Percentiles rank a stretch among this genome's conserved stretches.
phyloP scores from a whole-genome alignment of 2,329 filamentous ascomycete genomes.

The Fusarium setosum region DNA sequence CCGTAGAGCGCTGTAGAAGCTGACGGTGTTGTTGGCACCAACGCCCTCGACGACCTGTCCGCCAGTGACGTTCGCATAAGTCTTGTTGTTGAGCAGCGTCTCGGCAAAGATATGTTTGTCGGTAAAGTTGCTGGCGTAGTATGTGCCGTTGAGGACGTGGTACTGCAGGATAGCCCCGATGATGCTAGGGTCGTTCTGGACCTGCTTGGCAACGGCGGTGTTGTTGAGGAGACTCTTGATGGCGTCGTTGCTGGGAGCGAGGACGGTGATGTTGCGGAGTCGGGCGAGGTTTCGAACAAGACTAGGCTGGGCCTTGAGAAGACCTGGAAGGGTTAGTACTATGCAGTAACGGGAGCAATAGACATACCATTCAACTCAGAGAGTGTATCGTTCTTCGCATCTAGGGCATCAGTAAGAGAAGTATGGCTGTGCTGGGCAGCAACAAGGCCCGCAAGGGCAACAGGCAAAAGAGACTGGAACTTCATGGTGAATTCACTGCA shows the following conservation, averaged over 20 bases:
- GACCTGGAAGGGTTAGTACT: slow-evolving; percentile 31
- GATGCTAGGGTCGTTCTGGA: slow-evolving; percentile 52
- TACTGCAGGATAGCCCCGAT: slow-evolving; percentile 63
- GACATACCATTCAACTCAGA: slow-evolving; percentile 38
- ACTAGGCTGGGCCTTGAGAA: slow-evolving; percentile 38
- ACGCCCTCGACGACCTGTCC: slow-evolving; percentile 57
- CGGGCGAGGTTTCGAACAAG: slow-evolving; percentile 29
- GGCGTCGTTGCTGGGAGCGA: slow-evolving; percentile 66
- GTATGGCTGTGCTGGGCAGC: slow-evolving; percentile 32
- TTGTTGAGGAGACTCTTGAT: slow-evolving; percentile 61
- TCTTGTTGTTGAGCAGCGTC: slow-evolving; percentile 56
- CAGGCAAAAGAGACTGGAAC: slow-evolving; percentile 24
- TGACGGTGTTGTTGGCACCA: slow-evolving; percentile 55
- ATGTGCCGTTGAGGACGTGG: slow-evolving; percentile 65
- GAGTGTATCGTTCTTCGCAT: slow-evolving; percentile 42
- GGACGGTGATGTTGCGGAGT: slow-evolving; percentile 50
- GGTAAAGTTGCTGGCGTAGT: slow-evolving; percentile 48
- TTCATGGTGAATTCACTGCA: slow-evolving; percentile 34
- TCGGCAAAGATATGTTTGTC: slow-evolving; percentile 48
- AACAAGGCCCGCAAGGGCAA: slow-evolving; percentile 35
- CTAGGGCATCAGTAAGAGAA: slow-evolving; percentile 39
- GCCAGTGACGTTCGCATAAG: slow-evolving; percentile 55
- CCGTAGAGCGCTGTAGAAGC: slow-evolving; percentile 57
- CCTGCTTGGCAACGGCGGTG: slow-evolving; percentile 53
- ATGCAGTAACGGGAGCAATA: not conserved